Percentiles rank a stretch among this genome's conserved stretches.
Conservation (phyloP, 768 basidiomycete species). For the Chiua virens region DNA sequence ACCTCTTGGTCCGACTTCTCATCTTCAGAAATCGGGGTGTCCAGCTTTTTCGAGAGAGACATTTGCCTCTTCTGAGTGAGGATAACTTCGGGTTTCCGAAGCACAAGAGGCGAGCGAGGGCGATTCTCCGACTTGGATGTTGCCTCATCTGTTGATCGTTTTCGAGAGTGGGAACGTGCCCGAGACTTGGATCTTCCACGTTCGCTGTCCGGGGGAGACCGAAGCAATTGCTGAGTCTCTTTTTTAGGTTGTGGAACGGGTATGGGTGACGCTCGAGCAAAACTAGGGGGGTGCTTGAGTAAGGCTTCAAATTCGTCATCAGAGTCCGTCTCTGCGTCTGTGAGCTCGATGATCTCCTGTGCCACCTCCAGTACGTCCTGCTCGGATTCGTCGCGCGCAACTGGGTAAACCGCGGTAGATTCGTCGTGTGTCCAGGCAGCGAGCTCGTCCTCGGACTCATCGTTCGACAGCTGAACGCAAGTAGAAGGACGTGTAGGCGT, state of each 20-base stretch:
- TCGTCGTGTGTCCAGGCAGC: conserved; percentile 43
- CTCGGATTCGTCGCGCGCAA: conserved; percentile 19
- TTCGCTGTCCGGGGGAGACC: conserved; percentile 14
- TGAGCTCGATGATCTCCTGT: conserved; percentile 24
- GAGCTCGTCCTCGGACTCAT: conserved; percentile 52
- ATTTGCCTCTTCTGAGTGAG: conserved; percentile 5
- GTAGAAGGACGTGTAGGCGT: conserved; percentile 17
- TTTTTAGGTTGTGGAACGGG: neutral
- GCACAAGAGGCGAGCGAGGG: neutral
- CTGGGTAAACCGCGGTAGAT: conserved; percentile 37
- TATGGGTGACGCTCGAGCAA: conserved; percentile 5
- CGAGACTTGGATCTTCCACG: conserved; percentile 15
- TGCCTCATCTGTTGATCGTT: neutral
- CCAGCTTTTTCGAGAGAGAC: neutral
- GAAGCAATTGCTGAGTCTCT: conserved; percentile 8
- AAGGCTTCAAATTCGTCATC: conserved; percentile 31
- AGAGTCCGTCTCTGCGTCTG: conserved; percentile 29
- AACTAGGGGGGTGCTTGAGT: conserved; percentile 23
- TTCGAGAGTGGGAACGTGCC: conserved; percentile 2
- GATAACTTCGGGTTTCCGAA: conserved; percentile 12
- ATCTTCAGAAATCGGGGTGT: neutral
- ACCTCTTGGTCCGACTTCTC: conserved; percentile 1
- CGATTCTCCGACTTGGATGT: conserved; percentile 3
- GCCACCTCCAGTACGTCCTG: conserved; percentile 14
- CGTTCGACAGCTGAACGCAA: conserved; percentile 14